phyloP scores from a whole-genome alignment of 805 yeast genomes.

The Lipomyces sp. region DNA sequence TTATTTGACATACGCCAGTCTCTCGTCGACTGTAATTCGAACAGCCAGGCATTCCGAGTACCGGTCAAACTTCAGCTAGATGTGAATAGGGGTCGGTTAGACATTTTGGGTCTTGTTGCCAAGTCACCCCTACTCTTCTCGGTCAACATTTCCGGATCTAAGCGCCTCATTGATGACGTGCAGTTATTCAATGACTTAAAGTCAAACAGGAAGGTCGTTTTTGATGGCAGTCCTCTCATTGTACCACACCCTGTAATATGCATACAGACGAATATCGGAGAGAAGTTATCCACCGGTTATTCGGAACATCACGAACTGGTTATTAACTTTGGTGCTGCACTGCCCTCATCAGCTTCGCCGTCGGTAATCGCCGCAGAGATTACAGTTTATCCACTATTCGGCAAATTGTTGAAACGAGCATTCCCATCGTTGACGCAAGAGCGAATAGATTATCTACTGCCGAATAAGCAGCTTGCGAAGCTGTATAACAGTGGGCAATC shows the following conservation, averaged over 20 bases:
- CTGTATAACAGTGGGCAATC: constrained; percentile 11
- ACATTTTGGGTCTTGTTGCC: constrained; percentile 9
- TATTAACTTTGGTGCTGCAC: constrained; percentile 30
- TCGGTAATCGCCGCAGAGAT: constrained; percentile 27
- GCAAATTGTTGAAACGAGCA: constrained; percentile 24
- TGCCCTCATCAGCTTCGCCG: constrained; percentile 21
- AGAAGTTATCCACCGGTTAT: background rate
- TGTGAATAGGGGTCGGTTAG: constrained; percentile 10
- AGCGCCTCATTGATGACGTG: constrained; percentile 11
- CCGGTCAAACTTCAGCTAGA: constrained; percentile 19
- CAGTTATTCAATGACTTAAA: constrained; percentile 13
- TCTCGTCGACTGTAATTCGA: background rate
- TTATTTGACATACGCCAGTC: constrained; percentile 7
- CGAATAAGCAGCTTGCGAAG: constrained; percentile 20
- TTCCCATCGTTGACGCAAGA: constrained; percentile 22
- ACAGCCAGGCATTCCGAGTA: background rate
- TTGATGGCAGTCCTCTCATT: constrained; percentile 21
- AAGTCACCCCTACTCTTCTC: constrained; percentile 12
- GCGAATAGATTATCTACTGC: constrained; percentile 16
- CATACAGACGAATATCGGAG: background rate
- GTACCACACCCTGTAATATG: constrained; percentile 23
- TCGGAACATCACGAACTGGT: background rate
- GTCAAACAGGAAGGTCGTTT: constrained; percentile 10
- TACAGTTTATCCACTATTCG: constrained; percentile 21
- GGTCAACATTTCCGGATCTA: constrained; percentile 6